phyloP scores from a whole-genome alignment of 805 yeast genomes.

The Monosporozyma yasuniensis region DNA sequence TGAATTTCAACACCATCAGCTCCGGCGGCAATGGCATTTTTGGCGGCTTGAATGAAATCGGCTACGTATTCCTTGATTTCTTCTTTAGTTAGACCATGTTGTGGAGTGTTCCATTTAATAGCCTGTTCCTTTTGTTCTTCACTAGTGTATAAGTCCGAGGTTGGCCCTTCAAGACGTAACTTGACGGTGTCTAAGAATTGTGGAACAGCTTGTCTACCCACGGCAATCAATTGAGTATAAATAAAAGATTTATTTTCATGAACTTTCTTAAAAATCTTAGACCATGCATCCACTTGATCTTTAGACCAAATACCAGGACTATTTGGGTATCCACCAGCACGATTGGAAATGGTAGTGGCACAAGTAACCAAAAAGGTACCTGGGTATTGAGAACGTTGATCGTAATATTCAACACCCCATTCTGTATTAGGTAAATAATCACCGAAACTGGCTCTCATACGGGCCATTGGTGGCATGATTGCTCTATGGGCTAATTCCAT shows the following conservation, averaged over 20 bases:
- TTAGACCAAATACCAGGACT: constrained; percentile 43
- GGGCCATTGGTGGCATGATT: constrained; percentile 39
- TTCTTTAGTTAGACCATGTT: constrained; percentile 22
- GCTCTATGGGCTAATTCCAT: constrained; percentile 31
- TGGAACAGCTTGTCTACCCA: constrained; percentile 37
- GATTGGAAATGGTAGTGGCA: constrained; percentile 39
- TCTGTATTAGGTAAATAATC: constrained; percentile 34
- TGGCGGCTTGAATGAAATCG: constrained; percentile 40
- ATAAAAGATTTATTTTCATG: constrained; percentile 40
- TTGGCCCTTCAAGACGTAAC: constrained; percentile 32
- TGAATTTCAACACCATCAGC: constrained; percentile 60
- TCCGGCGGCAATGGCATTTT: constrained; percentile 26
- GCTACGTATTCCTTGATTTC: constrained; percentile 34
- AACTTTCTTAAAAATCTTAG: constrained; percentile 37
- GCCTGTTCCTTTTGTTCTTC: constrained; percentile 31
- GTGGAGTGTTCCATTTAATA: constrained; percentile 21
- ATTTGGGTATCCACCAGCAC: constrained; percentile 32
- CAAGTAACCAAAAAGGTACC: constrained; percentile 54
- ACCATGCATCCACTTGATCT: constrained; percentile 42
- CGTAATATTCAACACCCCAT: constrained; percentile 41
- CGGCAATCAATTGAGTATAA: constrained; percentile 43
- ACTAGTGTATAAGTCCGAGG: constrained; percentile 26
- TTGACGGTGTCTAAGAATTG: constrained; percentile 29
- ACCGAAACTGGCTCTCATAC: constrained; percentile 33
- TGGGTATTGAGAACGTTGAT: constrained; percentile 40